Evolutionary conservation across 495 filamentous ascomycete species (phyloP).

Genomic region (Polyplosphaeria fusca): DNA sequence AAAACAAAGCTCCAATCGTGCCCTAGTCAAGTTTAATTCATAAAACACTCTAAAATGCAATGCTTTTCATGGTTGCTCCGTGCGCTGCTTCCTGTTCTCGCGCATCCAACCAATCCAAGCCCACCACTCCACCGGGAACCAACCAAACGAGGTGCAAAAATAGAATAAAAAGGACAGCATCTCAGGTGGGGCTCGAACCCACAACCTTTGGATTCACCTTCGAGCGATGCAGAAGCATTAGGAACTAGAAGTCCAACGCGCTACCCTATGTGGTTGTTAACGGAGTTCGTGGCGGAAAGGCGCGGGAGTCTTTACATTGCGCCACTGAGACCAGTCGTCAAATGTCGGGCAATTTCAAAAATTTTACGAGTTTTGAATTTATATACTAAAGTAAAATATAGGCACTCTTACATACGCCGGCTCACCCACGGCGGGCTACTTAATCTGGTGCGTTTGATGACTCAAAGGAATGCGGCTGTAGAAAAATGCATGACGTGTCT

Average conservation of each 20-base stretch:
- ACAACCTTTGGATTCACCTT: conserved; percentile 24
- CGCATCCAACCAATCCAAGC: too few relatives aligned
- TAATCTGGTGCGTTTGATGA: too few relatives aligned
- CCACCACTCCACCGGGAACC: too few relatives aligned
- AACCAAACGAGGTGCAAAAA: too few relatives aligned
- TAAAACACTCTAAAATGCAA: too few relatives aligned
- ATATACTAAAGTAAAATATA: not conserved
- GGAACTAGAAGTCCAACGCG: conserved; percentile 21
- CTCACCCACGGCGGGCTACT: too few relatives aligned
- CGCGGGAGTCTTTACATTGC: not conserved
- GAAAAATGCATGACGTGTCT: not conserved
- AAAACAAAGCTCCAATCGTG: too few relatives aligned
- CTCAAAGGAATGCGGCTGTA: too few relatives aligned
- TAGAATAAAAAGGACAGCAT: conserved; percentile 13
- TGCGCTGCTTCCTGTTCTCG: too few relatives aligned
- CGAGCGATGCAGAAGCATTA: not conserved
- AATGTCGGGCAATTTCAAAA: not conserved
- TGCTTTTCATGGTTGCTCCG: too few relatives aligned
- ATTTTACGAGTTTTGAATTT: not conserved
- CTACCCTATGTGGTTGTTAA: not conserved
- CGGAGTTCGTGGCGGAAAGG: not conserved
- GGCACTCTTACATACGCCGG: too few relatives aligned
- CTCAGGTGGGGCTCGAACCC: conserved; percentile 30
- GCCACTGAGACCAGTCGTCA: not conserved
- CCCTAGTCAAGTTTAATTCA: too few relatives aligned